Conservation (phyloP, 768 basidiomycete species). For the Tulasnella sp. region DNA sequence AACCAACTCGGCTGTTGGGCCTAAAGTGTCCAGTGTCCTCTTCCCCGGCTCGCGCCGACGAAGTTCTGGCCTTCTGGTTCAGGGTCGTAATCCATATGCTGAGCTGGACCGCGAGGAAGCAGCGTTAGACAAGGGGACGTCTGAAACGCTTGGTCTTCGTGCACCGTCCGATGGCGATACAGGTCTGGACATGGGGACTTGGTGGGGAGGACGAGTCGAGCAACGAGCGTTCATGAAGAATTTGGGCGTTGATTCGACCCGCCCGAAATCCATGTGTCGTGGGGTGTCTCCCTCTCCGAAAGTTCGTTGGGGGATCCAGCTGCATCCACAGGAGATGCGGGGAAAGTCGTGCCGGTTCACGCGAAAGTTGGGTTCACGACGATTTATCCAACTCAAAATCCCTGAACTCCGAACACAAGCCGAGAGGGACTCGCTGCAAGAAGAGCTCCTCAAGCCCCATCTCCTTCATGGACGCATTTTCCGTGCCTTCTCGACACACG, state of each 20-base stretch:
- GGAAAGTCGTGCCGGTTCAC: conserved; percentile 55
- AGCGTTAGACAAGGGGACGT: conserved; percentile 37
- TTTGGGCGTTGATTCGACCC: not conserved
- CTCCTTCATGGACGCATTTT: conserved; percentile 54
- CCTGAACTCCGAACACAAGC: not conserved
- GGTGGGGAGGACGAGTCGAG: conserved; percentile 59
- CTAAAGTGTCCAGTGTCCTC: conserved; percentile 32
- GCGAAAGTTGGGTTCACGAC: conserved; percentile 61
- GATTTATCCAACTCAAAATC: conserved; percentile 42
- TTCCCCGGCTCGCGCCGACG: not conserved
- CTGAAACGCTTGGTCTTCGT: conserved; percentile 44
- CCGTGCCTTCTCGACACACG: conserved; percentile 59
- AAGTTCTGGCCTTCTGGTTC: not conserved
- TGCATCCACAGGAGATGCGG: conserved; percentile 47
- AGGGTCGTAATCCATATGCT: conserved; percentile 40
- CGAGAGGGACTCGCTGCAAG: conserved; percentile 33
- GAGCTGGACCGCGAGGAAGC: conserved; percentile 57
- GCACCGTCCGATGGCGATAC: conserved; percentile 31
- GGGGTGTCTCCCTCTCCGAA: not conserved
- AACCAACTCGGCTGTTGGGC: conserved; percentile 38
- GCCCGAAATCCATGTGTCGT: not conserved
- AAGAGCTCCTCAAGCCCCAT: conserved; percentile 50
- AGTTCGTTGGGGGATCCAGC: conserved; percentile 39
- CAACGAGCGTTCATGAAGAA: conserved; percentile 13
- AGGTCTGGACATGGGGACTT: conserved; percentile 31